Conservation (phyloP, 305 asterid species). For the Salvia sclarea region DNA sequence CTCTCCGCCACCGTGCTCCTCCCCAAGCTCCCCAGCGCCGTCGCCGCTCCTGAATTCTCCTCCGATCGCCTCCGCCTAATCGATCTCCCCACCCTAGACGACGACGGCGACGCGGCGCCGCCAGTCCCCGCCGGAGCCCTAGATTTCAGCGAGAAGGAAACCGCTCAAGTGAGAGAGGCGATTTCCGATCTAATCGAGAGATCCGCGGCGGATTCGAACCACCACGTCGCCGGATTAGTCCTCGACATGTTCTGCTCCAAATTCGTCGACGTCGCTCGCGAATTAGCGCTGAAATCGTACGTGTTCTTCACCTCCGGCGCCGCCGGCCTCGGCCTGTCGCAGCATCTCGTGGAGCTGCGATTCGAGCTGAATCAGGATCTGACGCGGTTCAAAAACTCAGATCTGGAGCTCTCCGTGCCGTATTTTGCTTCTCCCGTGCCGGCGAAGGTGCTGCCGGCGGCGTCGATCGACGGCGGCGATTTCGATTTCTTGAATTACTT, state of each 20-base stretch:
- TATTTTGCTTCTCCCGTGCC: conserved; percentile 41
- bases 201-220: not conserved
- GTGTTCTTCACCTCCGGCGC: conserved; percentile 53
- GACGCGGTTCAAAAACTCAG: not conserved
- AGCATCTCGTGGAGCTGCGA: conserved; percentile 16
- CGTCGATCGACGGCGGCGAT: not conserved
- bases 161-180: too few species aligned
- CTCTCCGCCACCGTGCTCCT: conserved; percentile 46
- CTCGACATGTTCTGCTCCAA: conserved; percentile 54
- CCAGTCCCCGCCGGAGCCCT: too few species aligned
- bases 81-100: too few species aligned
- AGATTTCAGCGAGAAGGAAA: too few species aligned
- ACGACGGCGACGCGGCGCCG: too few species aligned
- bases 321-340: conserved; percentile 37
- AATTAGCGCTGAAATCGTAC: conserved; percentile 46
- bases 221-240: conserved; percentile 45
- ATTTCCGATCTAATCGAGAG: too few species aligned
- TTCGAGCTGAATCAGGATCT: conserved; percentile 31
- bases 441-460: conserved; percentile 33
- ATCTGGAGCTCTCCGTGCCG: conserved; percentile 27
- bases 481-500: conserved; percentile 22
- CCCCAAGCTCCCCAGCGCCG: conserved; percentile 37
- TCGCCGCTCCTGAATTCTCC: not conserved
- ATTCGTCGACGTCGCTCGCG: conserved; percentile 46
- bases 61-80: conserved; percentile 19